phyloP scores from a whole-genome alignment of 441 rosid genomes.

The Pelargonium citronellum region DNA sequence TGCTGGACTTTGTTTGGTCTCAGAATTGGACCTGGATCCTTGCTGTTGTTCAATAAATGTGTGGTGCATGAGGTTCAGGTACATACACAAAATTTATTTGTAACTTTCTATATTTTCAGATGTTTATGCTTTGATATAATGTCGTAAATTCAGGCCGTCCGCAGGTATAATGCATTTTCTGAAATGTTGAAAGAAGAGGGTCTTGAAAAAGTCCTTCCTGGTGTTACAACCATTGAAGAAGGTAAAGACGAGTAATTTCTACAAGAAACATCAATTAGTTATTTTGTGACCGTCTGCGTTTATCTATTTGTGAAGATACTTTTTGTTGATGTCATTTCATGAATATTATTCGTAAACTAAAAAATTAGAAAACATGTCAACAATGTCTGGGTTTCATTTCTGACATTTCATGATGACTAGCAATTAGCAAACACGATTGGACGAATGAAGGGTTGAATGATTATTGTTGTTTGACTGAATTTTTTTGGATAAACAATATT shows the following conservation, averaged over 20 bases:
- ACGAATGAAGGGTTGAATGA: too few species aligned
- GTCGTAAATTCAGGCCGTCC: background rate
- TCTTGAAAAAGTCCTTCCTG: constrained; percentile 3
- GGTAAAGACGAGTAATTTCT: background rate
- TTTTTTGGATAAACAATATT: background rate
- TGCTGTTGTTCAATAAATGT: constrained; percentile 50
- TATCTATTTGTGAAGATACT: background rate
- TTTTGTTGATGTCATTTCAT: background rate
- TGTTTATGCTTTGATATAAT: background rate
- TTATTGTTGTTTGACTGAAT: too few species aligned
- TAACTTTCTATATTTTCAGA: background rate
- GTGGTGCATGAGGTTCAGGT: constrained; percentile 55
- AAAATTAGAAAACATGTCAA: background rate
- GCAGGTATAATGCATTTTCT: background rate
- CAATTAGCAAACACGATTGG: too few species aligned
- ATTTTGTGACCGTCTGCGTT: background rate
- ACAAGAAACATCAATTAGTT: too few species aligned
- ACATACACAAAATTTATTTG: constrained; percentile 8
- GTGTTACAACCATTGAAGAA: constrained; percentile 1
- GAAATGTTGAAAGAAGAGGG: background rate
- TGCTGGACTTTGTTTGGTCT: constrained; percentile 6
- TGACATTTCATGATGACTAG: too few species aligned
- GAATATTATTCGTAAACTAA: background rate
- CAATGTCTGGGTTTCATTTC: background rate
- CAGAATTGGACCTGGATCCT: constrained; percentile 47